phyloP scores from a whole-genome alignment of 768 basidiomycete genomes.

The Amanita phalloides region DNA sequence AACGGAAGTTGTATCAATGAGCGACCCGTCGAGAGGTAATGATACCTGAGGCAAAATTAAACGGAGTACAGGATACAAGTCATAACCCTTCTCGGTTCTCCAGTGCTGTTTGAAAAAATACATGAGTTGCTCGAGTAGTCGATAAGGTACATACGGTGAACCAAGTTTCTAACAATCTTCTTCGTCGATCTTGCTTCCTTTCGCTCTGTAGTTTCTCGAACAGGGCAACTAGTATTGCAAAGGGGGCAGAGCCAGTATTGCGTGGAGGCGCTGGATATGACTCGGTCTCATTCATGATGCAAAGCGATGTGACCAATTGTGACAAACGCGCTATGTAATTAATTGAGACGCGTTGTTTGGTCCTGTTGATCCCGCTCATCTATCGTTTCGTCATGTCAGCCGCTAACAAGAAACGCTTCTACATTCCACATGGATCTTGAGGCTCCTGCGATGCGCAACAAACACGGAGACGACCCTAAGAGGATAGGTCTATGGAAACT shows the following conservation, averaged over 20 bases:
- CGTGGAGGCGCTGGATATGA: constrained; percentile 48
- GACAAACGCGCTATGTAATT: not conserved
- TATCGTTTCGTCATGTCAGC: constrained; percentile 2
- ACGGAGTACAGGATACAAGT: constrained; percentile 84
- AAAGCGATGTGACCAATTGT: not conserved
- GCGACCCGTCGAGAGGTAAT: not conserved
- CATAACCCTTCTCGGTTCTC: constrained; percentile 76
- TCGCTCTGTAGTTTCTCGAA: constrained; percentile 70
- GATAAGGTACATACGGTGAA: constrained; percentile 51
- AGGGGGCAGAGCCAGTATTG: constrained; percentile 61
- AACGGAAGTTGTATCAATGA: not conserved
- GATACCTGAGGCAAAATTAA: constrained; percentile 84
- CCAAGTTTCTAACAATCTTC: constrained; percentile 63
- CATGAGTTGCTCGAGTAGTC: not conserved
- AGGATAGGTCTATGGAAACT: constrained; percentile 78
- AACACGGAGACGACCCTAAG: constrained; percentile 36
- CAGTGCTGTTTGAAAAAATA: constrained; percentile 45
- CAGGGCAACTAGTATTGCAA: constrained; percentile 53
- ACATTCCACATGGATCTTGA: not conserved
- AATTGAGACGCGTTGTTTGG: constrained; percentile 25
- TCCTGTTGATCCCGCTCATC: constrained; percentile 13
- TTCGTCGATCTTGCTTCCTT: constrained; percentile 63
- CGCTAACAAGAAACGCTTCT: not conserved
- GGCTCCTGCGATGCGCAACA: constrained; percentile 15
- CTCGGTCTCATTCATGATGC: constrained; percentile 8